Percentiles rank a stretch among this genome's conserved stretches.
Conservation (phyloP, 1,284 basidiomycete genomes). For the Paramarasmius palmivorus region DNA sequence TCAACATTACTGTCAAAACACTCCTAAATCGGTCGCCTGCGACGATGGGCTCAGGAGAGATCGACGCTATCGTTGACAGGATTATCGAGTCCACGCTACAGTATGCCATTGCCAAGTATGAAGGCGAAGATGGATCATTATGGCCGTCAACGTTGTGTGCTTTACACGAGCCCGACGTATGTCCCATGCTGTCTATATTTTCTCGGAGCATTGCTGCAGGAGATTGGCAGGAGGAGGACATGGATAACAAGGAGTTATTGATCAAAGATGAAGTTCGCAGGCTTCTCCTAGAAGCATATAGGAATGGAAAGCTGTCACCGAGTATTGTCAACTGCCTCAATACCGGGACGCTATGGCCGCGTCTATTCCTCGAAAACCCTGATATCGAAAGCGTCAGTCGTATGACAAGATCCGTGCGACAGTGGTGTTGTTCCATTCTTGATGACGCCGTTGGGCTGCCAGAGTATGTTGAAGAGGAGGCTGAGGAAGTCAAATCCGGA, state of each 20-base stretch:
- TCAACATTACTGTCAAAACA: constrained; percentile 61
- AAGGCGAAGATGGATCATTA: constrained; percentile 37
- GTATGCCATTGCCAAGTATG: constrained; percentile 66
- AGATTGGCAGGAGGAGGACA: constrained; percentile 25
- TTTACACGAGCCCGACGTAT: constrained; percentile 55
- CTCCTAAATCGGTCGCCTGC: constrained; percentile 53
- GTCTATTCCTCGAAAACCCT: constrained; percentile 74
- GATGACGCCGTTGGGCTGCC: constrained; percentile 66
- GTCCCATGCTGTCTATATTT: constrained; percentile 52
- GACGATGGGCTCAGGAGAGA: constrained; percentile 57
- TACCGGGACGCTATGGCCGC: constrained; percentile 68
- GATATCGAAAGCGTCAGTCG: constrained; percentile 65
- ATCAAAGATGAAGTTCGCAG: constrained; percentile 36
- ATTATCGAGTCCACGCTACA: constrained; percentile 74
- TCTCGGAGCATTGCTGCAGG: constrained; percentile 44
- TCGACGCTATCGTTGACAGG: constrained; percentile 62
- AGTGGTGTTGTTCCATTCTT: constrained; percentile 69
- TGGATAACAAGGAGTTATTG: constrained; percentile 29
- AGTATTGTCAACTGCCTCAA: constrained; percentile 59
- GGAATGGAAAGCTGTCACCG: constrained; percentile 56
- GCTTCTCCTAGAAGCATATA: constrained; percentile 63
- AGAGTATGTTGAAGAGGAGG: constrained; percentile 25
- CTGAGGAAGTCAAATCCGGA: constrained; percentile 16
- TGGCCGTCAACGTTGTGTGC: constrained; percentile 59
- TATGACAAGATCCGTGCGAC: constrained; percentile 62